Conservation (phyloP, 2,329 filamentous ascomycete genomes). For the Fusarium nurragi region DNA sequence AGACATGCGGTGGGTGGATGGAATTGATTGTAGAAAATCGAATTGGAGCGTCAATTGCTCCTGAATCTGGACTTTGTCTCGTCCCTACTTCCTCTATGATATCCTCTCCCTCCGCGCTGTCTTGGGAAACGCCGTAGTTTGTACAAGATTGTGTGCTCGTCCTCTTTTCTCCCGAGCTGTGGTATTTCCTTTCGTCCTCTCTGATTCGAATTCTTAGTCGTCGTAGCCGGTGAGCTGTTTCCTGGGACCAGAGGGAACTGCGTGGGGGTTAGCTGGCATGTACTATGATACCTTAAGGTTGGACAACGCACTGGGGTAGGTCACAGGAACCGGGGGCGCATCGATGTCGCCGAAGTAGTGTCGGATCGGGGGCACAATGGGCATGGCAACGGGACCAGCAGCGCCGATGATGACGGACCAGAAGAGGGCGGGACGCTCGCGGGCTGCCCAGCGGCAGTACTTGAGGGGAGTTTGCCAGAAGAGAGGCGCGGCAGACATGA, state of each 20-base stretch:
- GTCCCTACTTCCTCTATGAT: conserved; percentile 36
- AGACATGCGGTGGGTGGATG: conserved; percentile 3
- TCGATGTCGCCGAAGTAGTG: conserved; percentile 77
- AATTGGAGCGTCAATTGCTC: conserved; percentile 45
- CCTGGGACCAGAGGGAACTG: conserved; percentile 67
- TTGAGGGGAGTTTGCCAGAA: conserved; percentile 88
- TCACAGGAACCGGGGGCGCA: conserved; percentile 79
- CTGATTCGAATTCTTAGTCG: conserved; percentile 53
- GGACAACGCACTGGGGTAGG: conserved; percentile 83
- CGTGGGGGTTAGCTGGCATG: neutral
- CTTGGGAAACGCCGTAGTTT: conserved; percentile 41
- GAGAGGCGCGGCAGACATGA: conserved; percentile 71
- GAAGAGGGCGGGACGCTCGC: conserved; percentile 91
- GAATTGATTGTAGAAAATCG: conserved; percentile 32
- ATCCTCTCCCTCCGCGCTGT: conserved; percentile 28
- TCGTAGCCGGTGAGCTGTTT: conserved; percentile 70
- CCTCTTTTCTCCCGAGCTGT: conserved; percentile 5
- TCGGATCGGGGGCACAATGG: conserved; percentile 79
- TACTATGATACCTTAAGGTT: neutral
- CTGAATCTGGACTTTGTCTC: conserved; percentile 12
- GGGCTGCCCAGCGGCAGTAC: conserved; percentile 88
- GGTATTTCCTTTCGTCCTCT: conserved; percentile 14
- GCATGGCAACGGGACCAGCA: conserved; percentile 75
- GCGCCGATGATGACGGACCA: conserved; percentile 81
- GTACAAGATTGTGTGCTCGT: conserved; percentile 36